These are phyloP conservation scores for Botryotinia narcissicola DNA, from an alignment of 2,329 filamentous ascomycete genomes.

Conservation along the genomic window DNA sequence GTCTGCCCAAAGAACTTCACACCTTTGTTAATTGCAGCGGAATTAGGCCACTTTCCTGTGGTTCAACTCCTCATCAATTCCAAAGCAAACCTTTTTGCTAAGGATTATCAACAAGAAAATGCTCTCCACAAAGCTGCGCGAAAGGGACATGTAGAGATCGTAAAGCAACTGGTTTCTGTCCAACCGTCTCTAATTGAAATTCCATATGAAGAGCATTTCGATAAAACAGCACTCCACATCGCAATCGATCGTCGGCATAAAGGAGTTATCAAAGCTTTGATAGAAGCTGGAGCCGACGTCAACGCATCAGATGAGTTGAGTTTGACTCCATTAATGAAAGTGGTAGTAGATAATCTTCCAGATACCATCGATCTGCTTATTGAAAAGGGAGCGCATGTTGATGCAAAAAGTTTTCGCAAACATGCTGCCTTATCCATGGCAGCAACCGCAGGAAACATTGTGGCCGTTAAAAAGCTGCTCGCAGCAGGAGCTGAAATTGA, in stretches of 20 bases:
- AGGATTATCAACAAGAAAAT: not conserved
- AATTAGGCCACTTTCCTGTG: not conserved
- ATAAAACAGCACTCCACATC: not conserved
- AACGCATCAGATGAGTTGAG: not conserved
- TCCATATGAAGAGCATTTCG: not conserved
- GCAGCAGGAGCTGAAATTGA: slow-evolving; percentile 8
- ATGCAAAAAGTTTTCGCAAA: not conserved
- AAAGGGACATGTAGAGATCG: not conserved
- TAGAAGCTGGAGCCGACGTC: not conserved
- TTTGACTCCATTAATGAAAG: not conserved
- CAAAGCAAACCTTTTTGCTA: slow-evolving; percentile 5
- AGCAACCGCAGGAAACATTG: not conserved
- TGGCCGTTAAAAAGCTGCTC: not conserved
- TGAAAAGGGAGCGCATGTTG: not conserved
- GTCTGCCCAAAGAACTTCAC: not conserved
- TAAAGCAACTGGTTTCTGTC: not conserved
- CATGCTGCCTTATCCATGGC: not conserved
- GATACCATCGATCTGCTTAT: not conserved
- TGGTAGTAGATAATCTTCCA: not conserved
- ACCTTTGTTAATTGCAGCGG: slow-evolving; percentile 7
- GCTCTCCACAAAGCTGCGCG: not conserved
- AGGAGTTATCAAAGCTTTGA: not conserved
- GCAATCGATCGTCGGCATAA: not conserved
- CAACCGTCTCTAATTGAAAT: not conserved
- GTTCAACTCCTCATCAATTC: not conserved